Evolutionary conservation across 805 yeast species (phyloP), one percentile per base, ranked within the genome.

Genomic region (Candida rishiriensis): DNA sequence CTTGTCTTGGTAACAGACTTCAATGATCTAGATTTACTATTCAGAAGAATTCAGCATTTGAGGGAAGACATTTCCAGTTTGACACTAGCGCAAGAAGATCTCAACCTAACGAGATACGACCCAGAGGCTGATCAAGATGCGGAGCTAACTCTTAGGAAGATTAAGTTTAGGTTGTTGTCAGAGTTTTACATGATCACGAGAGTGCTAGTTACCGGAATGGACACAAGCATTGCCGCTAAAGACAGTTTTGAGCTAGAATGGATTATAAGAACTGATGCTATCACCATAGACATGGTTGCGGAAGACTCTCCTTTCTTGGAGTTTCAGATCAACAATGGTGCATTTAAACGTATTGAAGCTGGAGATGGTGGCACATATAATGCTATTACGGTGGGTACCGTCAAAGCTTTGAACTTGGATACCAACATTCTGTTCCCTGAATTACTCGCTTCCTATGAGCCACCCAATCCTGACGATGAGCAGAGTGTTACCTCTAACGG

Each of bases 341-440:
- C 68, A 28, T 87, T 82, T 62, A 67, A 76, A 37, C 69, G 95
- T 42, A 56, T 82, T 4, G 87, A 82, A 38, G 70, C 79, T 11
- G 63, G 79, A 1, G 85, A 81, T 56, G 85, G 89, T 2, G 78
- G 86, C 21, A 83, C 85, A 48, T 61, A 71, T 15, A 88, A 88
- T 56, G 64, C 71, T 11, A 64, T 86, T 4, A 75, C 72, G 35
- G 70, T 90, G 14, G 72, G 72, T 3, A 72, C 78, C 68, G 64
- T 90, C 47, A 87, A 83, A 53, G 88, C 86, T 0, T 73, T 82
- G 54, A 87, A 88, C 56, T 63, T 85, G 42, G 78, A 76, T 43
- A 65, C 67, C 12, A 63, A 72, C 15, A 76, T 86, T 0, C 56
- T 74, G 1, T 86, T 82, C 55, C 90, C 93, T 0, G 89, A 87